A percentile compares a stretch with the other conserved stretches of the same genome.
These are phyloP conservation scores for Diplodia corticola DNA, from an alignment of 2,329 filamentous ascomycete genomes.

Conservation along the genomic window DNA sequence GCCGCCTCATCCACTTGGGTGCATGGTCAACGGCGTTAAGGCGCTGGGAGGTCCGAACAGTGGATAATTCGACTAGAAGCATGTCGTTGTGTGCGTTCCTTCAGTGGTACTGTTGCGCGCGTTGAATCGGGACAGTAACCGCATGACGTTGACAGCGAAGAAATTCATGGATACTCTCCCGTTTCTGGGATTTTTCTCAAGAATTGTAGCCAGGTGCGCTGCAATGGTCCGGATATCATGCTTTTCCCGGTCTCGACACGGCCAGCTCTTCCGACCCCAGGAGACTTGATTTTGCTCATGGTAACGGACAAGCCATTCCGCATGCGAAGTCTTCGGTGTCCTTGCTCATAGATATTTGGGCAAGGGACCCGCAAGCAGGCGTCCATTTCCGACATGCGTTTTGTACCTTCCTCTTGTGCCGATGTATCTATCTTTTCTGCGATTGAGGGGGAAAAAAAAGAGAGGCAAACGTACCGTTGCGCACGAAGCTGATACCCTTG, in stretches of 20 bases:
- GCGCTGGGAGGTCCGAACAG: not conserved
- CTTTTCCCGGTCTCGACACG: not conserved
- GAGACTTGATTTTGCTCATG: not conserved
- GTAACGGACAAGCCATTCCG: not conserved
- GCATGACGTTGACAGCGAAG: not conserved
- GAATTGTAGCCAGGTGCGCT: not conserved
- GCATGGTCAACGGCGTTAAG: not conserved
- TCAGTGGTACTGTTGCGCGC: not conserved
- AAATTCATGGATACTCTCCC: not conserved
- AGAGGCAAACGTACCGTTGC: slow-evolving; percentile 52
- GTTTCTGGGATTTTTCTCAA: not conserved
- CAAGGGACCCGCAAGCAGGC: not conserved
- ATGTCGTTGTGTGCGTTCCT: not conserved
- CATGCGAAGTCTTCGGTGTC: not conserved
- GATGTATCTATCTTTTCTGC: not conserved
- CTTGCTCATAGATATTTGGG: not conserved
- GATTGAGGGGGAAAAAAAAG: not conserved
- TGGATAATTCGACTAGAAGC: not conserved
- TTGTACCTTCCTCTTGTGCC: not conserved
- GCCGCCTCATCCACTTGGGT: not conserved
- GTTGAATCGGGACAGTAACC: not conserved
- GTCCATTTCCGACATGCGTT: not conserved
- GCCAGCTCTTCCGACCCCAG: not conserved
- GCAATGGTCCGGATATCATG: not conserved
- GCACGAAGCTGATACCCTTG: slow-evolving; percentile 63